Base-by-base conservation (phyloP, 805 yeast genomes). In the Candida namnaoensis region DNA sequence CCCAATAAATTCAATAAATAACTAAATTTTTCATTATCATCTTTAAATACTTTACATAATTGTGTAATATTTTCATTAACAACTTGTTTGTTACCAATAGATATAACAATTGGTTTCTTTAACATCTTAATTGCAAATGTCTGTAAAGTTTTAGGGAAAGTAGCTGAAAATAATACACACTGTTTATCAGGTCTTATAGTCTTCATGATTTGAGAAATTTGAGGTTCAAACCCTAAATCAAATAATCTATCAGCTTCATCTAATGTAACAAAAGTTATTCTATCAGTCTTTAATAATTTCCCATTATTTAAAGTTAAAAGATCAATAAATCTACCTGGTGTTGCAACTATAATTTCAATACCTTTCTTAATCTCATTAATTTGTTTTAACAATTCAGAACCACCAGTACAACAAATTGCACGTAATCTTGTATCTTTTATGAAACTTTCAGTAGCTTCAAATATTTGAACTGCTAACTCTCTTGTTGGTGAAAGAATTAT, bases 201-300 rank as follows among this genome's bases (percentile, higher is more conserved):
- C 13, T 74, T 69, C 56, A 88, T 69, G 23, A 93, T 82, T 52
- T 87, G 86, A 50, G 75, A 78, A 5, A 93, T 88, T 56, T 93
- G 99, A 0, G 99, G 98, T 52, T 88, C 98, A 62, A 93, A 93
- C 1, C 99, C 99, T 74, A 93, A 68, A 59, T 93, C 99, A 64
- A 91, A 91, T 84, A 93, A 80, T 47, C 99, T 65, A 61, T 93
- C 99, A 1, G 98, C 97, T 57, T 93, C 99, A 58, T 93, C 99
- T 44, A 93, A 65, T 0, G 90, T 95, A n/a, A 88, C 70, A 58
- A 81, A 88, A 0, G 96, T 80, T 6, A 84, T 78, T 36, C 90
- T 65, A 27, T 68, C 64, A 7, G 93, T 66, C 46, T 78, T 80
- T 23, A 69, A 32, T 1, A 88, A 76, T 39, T 87, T 70, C 0